These are phyloP conservation scores for Camelina hispida DNA, from an alignment of 345 rosid genomes.

Conservation along the genomic window DNA sequence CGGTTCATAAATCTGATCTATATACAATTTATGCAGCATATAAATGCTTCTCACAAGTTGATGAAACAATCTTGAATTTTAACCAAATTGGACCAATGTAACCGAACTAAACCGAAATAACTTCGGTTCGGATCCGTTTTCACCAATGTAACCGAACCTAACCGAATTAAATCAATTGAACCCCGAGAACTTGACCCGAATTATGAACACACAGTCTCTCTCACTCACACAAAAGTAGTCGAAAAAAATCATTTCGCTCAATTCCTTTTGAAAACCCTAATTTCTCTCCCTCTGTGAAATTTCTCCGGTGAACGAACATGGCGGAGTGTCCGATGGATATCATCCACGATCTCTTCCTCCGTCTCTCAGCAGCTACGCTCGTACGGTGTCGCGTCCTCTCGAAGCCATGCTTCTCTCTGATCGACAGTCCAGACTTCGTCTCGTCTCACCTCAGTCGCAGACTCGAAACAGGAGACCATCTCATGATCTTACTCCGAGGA, in stretches of 20 bases:
- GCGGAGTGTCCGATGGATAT: conserved; percentile 49
- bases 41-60: too few species aligned
- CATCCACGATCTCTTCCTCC: conserved; percentile 45
- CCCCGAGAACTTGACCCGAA: neutral
- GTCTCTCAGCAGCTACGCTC: conserved; percentile 48
- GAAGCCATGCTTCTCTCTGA: conserved; percentile 47
- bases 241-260: neutral
- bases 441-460: conserved; percentile 46
- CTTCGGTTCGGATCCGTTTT: neutral
- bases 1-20: too few species aligned
- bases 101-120: neutral
- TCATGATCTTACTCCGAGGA: conserved; percentile 43
- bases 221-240: too few species aligned
- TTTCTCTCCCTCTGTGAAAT: neutral
- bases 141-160: neutral
- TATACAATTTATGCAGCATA: too few species aligned
- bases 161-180: neutral
- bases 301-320: conserved; percentile 19
- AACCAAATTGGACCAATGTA: neutral
- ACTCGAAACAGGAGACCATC: conserved; percentile 36
- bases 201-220: too few species aligned
- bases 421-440: conserved; percentile 52
- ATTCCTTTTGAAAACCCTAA: neutral
- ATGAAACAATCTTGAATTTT: too few species aligned
- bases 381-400: conserved; percentile 47